A percentile compares a stretch with the other conserved stretches of the same genome.
phyloP scores from a whole-genome alignment of 371 early-diverging fungal genomes.

The Mucor plumbeus region DNA sequence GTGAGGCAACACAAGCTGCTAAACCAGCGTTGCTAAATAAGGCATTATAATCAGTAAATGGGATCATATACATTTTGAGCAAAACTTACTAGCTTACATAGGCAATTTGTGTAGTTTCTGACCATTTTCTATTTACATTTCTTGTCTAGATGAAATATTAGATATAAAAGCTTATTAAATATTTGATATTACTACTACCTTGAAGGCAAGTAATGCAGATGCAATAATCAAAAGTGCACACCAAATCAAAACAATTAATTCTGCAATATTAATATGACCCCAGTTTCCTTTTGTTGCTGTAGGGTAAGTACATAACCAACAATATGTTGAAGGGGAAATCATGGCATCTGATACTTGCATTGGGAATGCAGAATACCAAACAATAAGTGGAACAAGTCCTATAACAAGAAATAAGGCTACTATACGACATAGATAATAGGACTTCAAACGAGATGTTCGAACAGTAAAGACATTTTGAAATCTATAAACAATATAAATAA shows the following conservation, averaged over 20 bases:
- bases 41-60: constrained; percentile 5
- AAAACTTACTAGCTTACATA: constrained; percentile 55
- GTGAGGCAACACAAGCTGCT: constrained; percentile 34
- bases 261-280: constrained; percentile 27
- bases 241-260: constrained; percentile 31
- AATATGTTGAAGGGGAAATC: constrained; percentile 26
- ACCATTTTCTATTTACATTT: constrained; percentile 44
- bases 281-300: constrained; percentile 22
- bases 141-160: constrained; percentile 33
- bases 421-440: constrained; percentile 38
- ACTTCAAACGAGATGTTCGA: constrained; percentile 41
- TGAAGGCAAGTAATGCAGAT: constrained; percentile 46
- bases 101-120: constrained; percentile 50
- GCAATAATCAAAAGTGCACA: constrained; percentile 29
- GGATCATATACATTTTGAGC: not conserved
- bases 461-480: constrained; percentile 53
- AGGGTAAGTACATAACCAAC: constrained; percentile 44
- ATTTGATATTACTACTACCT: constrained; percentile 26
- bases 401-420: constrained; percentile 28
- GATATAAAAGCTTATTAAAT: not conserved
- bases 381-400: constrained; percentile 29
- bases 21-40: constrained; percentile 35
- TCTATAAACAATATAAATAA: too few relatives aligned
- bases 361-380: constrained; percentile 38
- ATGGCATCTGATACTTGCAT: constrained; percentile 16